These are phyloP conservation scores for Avena sativa DNA, from an alignment of 176 grass and related monocot genomes.

Conservation along the genomic window DNA sequence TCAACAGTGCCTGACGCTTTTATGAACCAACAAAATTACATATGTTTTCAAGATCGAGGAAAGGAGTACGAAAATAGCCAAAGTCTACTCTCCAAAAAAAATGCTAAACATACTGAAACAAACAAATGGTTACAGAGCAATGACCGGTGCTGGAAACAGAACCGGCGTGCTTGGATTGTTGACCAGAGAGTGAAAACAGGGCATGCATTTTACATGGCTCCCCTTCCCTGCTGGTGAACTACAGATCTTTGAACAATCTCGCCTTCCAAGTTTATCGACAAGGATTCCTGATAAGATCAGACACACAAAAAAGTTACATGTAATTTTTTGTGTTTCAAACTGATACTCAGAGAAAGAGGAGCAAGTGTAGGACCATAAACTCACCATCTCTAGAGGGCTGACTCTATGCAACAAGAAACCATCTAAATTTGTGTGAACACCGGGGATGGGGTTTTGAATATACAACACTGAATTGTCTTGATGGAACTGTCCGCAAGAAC, in stretches of 20 bases:
- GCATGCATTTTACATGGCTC: constrained; percentile 29
- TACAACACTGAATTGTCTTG: constrained; percentile 36
- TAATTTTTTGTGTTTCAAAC: background rate
- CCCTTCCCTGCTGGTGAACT: constrained; percentile 17
- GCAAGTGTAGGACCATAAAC: constrained; percentile 10
- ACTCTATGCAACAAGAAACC: constrained; percentile 53
- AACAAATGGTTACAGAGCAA: background rate
- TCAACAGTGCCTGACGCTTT: background rate
- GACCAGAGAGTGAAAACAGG: background rate
- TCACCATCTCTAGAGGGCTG: constrained; percentile 48
- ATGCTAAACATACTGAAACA: background rate
- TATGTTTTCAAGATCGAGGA: background rate
- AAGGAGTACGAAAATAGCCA: background rate
- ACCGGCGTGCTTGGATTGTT: background rate
- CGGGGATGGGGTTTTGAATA: constrained; percentile 38
- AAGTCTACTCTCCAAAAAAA: background rate
- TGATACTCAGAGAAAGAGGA: background rate
- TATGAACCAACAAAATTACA: no score
- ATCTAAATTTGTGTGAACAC: constrained; percentile 13
- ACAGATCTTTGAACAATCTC: constrained; percentile 49
- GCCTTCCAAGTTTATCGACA: constrained; percentile 47
- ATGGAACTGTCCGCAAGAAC: constrained; percentile 43
- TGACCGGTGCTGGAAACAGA: background rate
- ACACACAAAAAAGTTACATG: background rate
- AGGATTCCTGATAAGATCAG: constrained; percentile 34